These are phyloP conservation scores for Verticillium dahliae DNA, from an alignment of 2,329 filamentous ascomycete genomes.

Conservation along the genomic window DNA sequence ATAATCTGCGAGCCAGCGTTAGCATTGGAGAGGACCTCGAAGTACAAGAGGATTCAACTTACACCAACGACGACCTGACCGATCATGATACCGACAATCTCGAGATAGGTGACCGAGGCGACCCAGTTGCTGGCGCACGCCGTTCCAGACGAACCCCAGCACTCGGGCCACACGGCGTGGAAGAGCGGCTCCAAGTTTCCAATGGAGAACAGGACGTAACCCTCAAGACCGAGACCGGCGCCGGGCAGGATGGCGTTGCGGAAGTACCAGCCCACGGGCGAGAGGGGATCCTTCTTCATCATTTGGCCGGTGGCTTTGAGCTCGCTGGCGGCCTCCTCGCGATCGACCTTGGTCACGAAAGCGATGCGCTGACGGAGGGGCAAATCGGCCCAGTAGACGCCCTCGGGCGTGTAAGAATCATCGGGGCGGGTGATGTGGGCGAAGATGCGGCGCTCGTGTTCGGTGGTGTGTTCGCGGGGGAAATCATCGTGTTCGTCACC, in stretches of 20 bases:
- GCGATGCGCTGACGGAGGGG: constrained; percentile 60
- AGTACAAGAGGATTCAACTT: constrained; percentile 19
- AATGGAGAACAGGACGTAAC: constrained; percentile 95
- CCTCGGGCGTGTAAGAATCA: constrained; percentile 76
- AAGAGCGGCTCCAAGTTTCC: constrained; percentile 87
- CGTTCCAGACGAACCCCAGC: constrained; percentile 59
- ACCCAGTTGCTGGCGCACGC: constrained; percentile 78
- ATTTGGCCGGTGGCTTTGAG: constrained; percentile 62
- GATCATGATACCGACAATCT: constrained; percentile 91
- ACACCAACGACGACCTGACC: constrained; percentile 86
- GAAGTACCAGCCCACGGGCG: constrained; percentile 80
- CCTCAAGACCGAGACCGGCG: constrained; percentile 86
- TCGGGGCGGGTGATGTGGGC: constrained; percentile 77
- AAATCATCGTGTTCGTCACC: constrained; percentile 43
- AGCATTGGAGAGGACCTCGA: not conserved
- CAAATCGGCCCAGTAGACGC: constrained; percentile 90
- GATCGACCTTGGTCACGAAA: constrained; percentile 73
- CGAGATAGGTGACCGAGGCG: constrained; percentile 79
- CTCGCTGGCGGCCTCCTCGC: constrained; percentile 63
- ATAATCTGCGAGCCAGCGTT: constrained; percentile 32
- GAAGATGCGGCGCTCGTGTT: constrained; percentile 58
- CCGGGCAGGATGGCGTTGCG: constrained; percentile 87
- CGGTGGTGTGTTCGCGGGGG: constrained; percentile 33
- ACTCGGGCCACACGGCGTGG: constrained; percentile 64
- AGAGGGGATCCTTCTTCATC: constrained; percentile 81